These are phyloP conservation scores for Suillus clintonianus DNA, from an alignment of 768 basidiomycete genomes.

Conservation along the genomic window DNA sequence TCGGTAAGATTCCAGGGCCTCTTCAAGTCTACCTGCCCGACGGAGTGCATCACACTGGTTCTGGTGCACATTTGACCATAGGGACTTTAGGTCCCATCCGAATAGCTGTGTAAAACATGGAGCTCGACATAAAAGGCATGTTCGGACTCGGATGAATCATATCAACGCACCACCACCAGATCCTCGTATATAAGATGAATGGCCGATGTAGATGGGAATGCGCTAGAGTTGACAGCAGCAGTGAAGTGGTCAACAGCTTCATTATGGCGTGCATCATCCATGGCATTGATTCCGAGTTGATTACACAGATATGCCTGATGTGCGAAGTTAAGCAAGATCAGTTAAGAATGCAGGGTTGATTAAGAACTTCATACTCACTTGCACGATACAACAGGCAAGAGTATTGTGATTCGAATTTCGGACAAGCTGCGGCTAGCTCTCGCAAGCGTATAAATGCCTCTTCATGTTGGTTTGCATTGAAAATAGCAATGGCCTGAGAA, in stretches of 20 bases:
- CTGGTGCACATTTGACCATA: background rate
- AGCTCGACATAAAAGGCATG: background rate
- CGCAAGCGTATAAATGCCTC: background rate
- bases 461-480: background rate
- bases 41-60: background rate
- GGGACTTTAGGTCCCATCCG: background rate
- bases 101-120: background rate
- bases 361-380: background rate
- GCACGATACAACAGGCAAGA: background rate
- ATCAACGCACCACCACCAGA: background rate
- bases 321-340: background rate
- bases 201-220: background rate
- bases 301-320: background rate
- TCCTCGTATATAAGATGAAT: background rate
- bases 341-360: background rate
- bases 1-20: background rate
- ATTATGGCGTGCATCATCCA: background rate
- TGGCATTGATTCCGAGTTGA: background rate
- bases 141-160: background rate
- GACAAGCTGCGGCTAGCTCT: background rate
- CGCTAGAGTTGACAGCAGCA: background rate
- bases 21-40: background rate
- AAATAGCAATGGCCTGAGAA: background rate
- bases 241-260: background rate
- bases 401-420: background rate